These are phyloP conservation scores for Ganoderma lingzhi DNA, from an alignment of 1,284 basidiomycete genomes.

Conservation along the genomic window DNA sequence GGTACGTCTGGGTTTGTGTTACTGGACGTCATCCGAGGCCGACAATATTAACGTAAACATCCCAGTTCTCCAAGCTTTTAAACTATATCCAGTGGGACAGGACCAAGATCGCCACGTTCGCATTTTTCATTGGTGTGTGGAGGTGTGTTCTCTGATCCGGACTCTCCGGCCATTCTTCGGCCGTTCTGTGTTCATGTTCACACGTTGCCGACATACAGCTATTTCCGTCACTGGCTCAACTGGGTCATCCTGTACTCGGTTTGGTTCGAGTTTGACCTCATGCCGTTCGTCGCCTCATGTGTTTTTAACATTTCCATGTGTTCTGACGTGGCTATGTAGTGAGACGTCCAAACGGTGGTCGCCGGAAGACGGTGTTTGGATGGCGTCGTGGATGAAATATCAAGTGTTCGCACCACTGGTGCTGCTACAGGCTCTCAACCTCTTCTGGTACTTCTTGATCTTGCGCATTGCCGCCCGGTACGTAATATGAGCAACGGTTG, in stretches of 20 bases:
- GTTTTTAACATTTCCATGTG: no score
- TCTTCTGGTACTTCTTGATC: slow-evolving; percentile 93
- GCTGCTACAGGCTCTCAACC: slow-evolving; percentile 82
- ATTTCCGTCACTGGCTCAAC: slow-evolving; percentile 97
- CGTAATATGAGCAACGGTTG: neutral
- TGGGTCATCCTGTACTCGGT: slow-evolving; percentile 89
- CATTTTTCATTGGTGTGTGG: slow-evolving; percentile 80
- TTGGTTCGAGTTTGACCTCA: slow-evolving; percentile 80
- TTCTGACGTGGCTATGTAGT: slow-evolving; percentile 45
- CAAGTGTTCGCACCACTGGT: slow-evolving; percentile 83
- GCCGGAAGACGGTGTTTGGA: slow-evolving; percentile 73
- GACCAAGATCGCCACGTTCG: slow-evolving; percentile 74
- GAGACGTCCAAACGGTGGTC: slow-evolving; percentile 66
- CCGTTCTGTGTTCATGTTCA: slow-evolving; percentile 10
- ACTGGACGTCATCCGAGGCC: neutral
- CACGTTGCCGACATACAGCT: slow-evolving; percentile 55
- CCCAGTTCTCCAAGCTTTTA: slow-evolving; percentile 82
- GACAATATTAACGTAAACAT: neutral
- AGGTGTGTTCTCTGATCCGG: slow-evolving; percentile 61
- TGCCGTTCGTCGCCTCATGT: slow-evolving; percentile 68
- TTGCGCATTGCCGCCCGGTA: slow-evolving; percentile 67
- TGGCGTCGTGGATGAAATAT: slow-evolving; percentile 83
- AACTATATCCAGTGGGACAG: slow-evolving; percentile 84
- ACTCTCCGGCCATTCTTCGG: neutral
- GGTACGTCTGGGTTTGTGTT: slow-evolving; percentile 53